phyloP scores from a whole-genome alignment of 2,329 filamentous ascomycete species.

The Pleurostoma richardsiae region DNA sequence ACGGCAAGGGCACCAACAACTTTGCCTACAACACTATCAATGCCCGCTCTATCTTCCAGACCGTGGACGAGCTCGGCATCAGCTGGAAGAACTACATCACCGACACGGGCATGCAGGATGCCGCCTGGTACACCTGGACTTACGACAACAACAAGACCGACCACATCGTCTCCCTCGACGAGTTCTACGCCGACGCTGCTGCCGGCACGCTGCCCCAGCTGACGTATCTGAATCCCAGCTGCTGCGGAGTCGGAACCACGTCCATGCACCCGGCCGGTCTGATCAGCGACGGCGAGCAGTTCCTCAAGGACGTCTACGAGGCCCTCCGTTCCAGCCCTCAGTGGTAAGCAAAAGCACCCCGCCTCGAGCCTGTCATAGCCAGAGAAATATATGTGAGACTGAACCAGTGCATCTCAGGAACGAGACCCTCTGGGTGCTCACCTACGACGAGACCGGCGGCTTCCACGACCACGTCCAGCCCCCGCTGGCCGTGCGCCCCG shows the following conservation, averaged over 20 bases:
- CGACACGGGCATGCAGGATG: slow-evolving; percentile 29
- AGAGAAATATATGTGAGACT: no score
- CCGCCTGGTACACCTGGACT: slow-evolving; percentile 36
- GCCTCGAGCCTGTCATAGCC: no score
- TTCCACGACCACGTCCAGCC: slow-evolving; percentile 41
- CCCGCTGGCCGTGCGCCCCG: slow-evolving; percentile 28
- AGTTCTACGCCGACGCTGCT: slow-evolving; percentile 37
- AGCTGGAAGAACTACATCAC: slow-evolving; percentile 40
- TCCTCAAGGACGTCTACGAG: slow-evolving; percentile 39
- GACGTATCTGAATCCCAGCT: slow-evolving; percentile 43
- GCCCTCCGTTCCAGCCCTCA: slow-evolving; percentile 33
- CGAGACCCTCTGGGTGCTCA: slow-evolving; percentile 37
- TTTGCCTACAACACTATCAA: slow-evolving; percentile 18
- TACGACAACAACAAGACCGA: slow-evolving; percentile 7
- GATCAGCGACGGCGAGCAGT: slow-evolving; percentile 34
- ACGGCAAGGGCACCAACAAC: slow-evolving; percentile 22
- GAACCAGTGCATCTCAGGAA: slow-evolving; percentile 18
- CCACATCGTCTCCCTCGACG: slow-evolving; percentile 19
- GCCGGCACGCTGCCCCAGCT: slow-evolving; percentile 35
- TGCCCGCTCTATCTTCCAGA: slow-evolving; percentile 31
- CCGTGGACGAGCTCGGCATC: slow-evolving; percentile 29
- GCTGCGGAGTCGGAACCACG: slow-evolving; percentile 37
- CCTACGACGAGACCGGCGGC: slow-evolving; percentile 41
- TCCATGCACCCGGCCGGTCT: slow-evolving; percentile 38
- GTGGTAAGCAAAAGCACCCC: slow-evolving; percentile 10